These are phyloP conservation scores for Willaertia magna DNA, from an alignment of 208 protist species.

Conservation along the genomic window DNA sequence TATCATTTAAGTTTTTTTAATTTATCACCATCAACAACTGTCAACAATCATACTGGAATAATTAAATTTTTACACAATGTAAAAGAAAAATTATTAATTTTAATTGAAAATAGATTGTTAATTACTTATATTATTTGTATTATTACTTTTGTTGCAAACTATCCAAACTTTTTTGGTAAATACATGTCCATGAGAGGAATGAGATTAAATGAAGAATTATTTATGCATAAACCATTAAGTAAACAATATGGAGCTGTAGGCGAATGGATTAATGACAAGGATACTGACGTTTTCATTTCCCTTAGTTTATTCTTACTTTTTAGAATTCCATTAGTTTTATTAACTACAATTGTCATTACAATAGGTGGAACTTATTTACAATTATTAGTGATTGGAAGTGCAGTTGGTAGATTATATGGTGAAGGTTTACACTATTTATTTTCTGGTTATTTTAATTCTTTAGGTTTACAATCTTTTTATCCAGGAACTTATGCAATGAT, in stretches of 20 bases:
- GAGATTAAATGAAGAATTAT: background rate
- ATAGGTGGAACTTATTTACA: background rate
- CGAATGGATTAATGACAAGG: background rate
- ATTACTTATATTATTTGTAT: background rate
- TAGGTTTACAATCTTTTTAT: background rate
- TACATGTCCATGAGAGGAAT: background rate
- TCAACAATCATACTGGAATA: no score
- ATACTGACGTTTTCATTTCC: background rate
- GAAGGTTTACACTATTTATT: background rate
- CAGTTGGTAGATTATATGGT: background rate
- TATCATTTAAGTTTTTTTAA: no score
- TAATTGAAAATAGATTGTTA: no score
- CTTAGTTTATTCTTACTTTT: background rate
- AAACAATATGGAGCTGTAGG: background rate
- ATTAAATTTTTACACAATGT: no score
- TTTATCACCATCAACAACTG: no score
- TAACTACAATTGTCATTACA: background rate
- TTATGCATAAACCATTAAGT: background rate
- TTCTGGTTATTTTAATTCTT: background rate
- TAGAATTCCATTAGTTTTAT: background rate
- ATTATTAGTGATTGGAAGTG: background rate
- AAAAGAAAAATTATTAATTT: no score
- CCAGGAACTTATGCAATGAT: background rate
- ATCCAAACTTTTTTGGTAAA: background rate
- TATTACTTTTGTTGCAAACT: background rate